Conservation (phyloP, 2,329 filamentous ascomycete genomes). For the Curvularia hawaiiensis region DNA sequence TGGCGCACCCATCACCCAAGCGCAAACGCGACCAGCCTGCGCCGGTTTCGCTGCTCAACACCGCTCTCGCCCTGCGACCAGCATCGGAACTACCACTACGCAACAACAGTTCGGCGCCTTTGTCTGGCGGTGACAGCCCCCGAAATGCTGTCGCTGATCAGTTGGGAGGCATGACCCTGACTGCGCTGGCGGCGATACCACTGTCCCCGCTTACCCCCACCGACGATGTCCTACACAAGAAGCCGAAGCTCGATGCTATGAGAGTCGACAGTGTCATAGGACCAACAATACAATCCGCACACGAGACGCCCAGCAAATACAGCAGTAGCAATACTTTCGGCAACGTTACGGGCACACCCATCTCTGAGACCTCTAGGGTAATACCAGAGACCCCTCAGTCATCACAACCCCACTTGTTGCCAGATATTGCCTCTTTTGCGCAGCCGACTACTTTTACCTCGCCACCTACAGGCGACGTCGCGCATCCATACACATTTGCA, state of each 20-base stretch:
- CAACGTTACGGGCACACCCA: constrained; percentile 7
- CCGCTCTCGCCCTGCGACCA: constrained; percentile 37
- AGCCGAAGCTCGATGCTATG: constrained; percentile 41
- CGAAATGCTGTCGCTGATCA: constrained; percentile 45
- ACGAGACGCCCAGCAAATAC: constrained; percentile 4
- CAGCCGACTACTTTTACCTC: constrained; percentile 37
- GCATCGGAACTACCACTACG: constrained; percentile 30
- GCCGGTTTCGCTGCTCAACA: constrained; percentile 40
- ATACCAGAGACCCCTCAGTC: constrained; percentile 42
- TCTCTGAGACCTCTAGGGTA: constrained; percentile 18
- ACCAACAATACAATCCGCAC: constrained; percentile 18
- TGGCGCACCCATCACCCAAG: constrained; percentile 46
- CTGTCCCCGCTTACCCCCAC: constrained; percentile 43
- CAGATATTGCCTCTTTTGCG: constrained; percentile 37
- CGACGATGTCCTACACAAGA: constrained; percentile 44
- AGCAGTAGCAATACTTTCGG: constrained; percentile 10
- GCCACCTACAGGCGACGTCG: constrained; percentile 13
- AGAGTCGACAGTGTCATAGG: constrained; percentile 26
- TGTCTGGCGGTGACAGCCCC: constrained; percentile 38
- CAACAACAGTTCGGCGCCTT: constrained; percentile 31
- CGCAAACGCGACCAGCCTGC: constrained; percentile 45
- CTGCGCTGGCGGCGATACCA: constrained; percentile 34
- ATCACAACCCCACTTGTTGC: constrained; percentile 41
- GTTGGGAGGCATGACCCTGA: constrained; percentile 41
- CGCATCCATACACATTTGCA: constrained; percentile 11